Percentiles rank a stretch among this genome's conserved stretches.
phyloP scores from a whole-genome alignment of 2,329 filamentous ascomycete species.

The Penicillium sp. region DNA sequence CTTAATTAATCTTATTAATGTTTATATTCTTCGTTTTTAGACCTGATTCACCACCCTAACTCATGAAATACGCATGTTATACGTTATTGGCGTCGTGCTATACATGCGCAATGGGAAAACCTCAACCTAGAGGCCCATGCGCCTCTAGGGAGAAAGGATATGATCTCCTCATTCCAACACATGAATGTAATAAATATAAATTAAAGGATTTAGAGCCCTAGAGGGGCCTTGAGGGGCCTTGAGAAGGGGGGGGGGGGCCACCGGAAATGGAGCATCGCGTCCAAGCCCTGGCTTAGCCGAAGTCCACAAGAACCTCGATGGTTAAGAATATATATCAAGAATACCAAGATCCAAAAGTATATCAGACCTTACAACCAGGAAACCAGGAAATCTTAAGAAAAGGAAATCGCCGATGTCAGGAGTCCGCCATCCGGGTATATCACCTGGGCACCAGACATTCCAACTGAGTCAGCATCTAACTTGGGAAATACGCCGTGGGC shows the following conservation, averaged over 20 bases:
- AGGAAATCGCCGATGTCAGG: background rate
- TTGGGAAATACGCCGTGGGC: background rate
- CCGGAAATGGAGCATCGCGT: conserved; percentile 2
- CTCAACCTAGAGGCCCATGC: background rate
- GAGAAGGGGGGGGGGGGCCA: background rate
- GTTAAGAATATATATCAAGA: background rate
- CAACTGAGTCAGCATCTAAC: background rate
- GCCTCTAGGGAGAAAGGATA: background rate
- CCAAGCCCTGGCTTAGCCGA: conserved; percentile 11
- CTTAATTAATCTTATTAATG: background rate
- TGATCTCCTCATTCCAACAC: background rate
- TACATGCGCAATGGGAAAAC: background rate
- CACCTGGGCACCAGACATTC: background rate
- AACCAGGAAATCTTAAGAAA: background rate
- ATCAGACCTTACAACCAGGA: background rate
- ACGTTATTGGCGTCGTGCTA: background rate
- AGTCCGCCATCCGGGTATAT: background rate
- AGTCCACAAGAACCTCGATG: background rate
- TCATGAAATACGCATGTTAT: background rate
- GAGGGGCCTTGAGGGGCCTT: background rate
- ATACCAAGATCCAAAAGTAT: background rate
- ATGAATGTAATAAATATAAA: background rate
- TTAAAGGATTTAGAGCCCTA: background rate
- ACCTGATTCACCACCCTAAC: background rate
- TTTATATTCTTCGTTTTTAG: background rate